phyloP scores from a whole-genome alignment of 192 early-diverging fungal genomes.

The Coemansia sp. region DNA sequence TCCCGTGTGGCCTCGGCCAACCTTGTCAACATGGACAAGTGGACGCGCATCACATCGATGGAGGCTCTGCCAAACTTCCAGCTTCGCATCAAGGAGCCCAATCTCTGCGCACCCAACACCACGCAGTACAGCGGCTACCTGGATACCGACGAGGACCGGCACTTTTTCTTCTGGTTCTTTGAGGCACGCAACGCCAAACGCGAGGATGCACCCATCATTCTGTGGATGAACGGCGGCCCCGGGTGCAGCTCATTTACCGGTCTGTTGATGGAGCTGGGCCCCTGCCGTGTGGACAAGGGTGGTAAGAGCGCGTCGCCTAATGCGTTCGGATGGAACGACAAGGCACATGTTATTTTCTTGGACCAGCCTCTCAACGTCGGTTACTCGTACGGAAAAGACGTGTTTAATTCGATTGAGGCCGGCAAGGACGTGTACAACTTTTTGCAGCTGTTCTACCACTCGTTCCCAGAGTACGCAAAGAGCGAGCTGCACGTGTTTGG shows the following conservation, averaged over 20 bases:
- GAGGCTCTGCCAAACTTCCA: constrained; percentile 67
- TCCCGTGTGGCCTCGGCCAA: constrained; percentile 16
- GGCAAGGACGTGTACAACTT: constrained; percentile 90
- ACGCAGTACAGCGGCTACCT: constrained; percentile 88
- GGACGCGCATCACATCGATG: constrained; percentile 30
- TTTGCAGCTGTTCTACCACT: constrained; percentile 85
- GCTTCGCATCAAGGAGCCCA: constrained; percentile 70
- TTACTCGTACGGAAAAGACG: constrained; percentile 77
- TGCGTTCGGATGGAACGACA: constrained; percentile 83
- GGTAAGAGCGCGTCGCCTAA: constrained; percentile 68
- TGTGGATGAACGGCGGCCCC: constrained; percentile 84
- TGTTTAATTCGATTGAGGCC: constrained; percentile 68
- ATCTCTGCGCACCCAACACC: constrained; percentile 81
- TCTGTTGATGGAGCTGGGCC: constrained; percentile 80
- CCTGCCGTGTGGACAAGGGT: constrained; percentile 77
- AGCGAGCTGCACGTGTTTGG: constrained; percentile 86
- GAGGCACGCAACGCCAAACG: constrained; percentile 72
- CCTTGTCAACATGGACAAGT: constrained; percentile 24
- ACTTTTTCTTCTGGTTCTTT: constrained; percentile 98
- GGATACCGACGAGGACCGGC: constrained; percentile 63
- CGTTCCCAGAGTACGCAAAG: constrained; percentile 76
- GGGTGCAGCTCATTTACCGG: constrained; percentile 79
- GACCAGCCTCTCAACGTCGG: constrained; percentile 92
- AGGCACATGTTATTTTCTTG: constrained; percentile 81
- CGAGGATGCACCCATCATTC: constrained; percentile 65